phyloP scores from a whole-genome alignment of 495 filamentous ascomycete species.

The Tetracladium setigerum region DNA sequence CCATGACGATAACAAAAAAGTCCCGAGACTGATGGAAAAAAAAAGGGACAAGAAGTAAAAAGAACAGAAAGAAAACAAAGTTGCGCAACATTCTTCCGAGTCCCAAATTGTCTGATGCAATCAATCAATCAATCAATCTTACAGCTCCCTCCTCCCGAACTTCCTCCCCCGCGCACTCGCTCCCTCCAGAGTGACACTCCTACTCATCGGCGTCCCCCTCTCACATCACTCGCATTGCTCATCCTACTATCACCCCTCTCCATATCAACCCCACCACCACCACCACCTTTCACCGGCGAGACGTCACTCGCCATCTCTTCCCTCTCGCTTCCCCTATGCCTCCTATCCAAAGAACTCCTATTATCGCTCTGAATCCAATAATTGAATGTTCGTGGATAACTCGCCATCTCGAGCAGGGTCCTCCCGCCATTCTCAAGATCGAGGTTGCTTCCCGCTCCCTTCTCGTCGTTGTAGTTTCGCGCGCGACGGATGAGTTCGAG shows the following conservation, averaged over 20 bases:
- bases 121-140: conserved; percentile 1
- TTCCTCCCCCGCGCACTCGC: conserved; percentile 22
- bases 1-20: no score
- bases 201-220: conserved; percentile 37
- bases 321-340: conserved; percentile 1
- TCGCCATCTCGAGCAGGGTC: conserved; percentile 2
- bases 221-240: conserved; percentile 6
- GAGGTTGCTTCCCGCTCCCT: conserved; percentile 21
- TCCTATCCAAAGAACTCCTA: not conserved
- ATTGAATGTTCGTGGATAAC: not conserved
- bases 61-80: no score
- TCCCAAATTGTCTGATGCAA: no score
- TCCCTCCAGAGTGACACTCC: conserved; percentile 26
- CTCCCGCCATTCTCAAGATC: conserved; percentile 11
- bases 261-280: not conserved
- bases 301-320: not conserved
- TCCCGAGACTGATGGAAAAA: no score
- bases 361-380: conserved; percentile 3
- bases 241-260: not conserved
- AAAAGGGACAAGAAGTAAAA: no score
- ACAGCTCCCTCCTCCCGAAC: not conserved
- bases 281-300: not conserved
- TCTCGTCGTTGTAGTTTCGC: conserved; percentile 33
- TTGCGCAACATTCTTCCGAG: no score
- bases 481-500: conserved; percentile 45